phyloP scores from a whole-genome alignment of 345 rosid genomes.

The Eucalyptus caleyi region DNA sequence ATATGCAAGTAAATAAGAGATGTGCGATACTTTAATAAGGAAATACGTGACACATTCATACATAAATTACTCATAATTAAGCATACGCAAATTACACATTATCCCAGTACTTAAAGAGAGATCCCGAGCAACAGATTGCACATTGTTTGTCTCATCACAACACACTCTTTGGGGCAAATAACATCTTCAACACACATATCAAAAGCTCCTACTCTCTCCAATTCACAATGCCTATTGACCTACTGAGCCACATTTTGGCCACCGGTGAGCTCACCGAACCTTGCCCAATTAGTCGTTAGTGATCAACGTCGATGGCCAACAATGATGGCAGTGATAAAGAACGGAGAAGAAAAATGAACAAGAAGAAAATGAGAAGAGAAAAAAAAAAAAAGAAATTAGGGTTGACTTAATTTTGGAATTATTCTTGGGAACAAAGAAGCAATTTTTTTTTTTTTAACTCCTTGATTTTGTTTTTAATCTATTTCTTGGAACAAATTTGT shows the following conservation, averaged over 20 bases:
- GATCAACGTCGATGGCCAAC: too few relatives aligned
- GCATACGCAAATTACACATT: background rate
- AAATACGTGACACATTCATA: background rate
- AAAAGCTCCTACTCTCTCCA: background rate
- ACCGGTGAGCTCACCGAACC: too few relatives aligned
- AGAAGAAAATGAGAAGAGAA: too few relatives aligned
- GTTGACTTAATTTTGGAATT: too few relatives aligned
- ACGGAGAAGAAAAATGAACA: too few relatives aligned
- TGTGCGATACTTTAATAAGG: background rate
- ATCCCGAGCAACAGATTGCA: background rate
- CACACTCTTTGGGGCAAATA: background rate
- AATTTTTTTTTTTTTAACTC: too few relatives aligned
- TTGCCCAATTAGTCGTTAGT: too few relatives aligned
- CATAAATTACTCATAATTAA: background rate
- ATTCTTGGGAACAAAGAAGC: too few relatives aligned
- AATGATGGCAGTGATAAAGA: too few relatives aligned
- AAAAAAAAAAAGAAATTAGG: too few relatives aligned
- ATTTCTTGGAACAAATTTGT: too few relatives aligned
- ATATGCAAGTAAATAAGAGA: background rate
- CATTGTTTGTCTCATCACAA: background rate
- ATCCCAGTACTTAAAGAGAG: background rate
- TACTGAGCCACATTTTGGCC: background rate
- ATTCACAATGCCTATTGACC: background rate
- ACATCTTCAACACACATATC: background rate
- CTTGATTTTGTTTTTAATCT: too few relatives aligned